phyloP scores from a whole-genome alignment of 805 yeast species.

The Candida tallmaniae region DNA sequence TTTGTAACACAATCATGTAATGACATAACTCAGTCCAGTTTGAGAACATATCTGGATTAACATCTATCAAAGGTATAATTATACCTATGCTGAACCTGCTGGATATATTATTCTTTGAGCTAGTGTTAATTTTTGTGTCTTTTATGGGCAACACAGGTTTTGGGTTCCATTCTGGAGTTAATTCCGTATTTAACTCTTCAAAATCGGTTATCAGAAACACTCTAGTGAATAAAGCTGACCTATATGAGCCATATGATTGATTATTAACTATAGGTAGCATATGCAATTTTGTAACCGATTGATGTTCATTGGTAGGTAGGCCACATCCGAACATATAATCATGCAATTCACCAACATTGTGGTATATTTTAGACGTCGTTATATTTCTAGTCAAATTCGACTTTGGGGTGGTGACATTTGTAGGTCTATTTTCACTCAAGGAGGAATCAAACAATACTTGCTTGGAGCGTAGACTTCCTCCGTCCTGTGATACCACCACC shows the following conservation, averaged over 20 bases:
- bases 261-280: conserved; percentile 39
- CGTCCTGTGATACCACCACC: conserved; percentile 48
- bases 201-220: conserved; percentile 37
- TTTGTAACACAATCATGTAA: conserved; percentile 36
- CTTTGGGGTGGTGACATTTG: conserved; percentile 4
- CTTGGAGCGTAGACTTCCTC: conserved; percentile 42
- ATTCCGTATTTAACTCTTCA: conserved; percentile 2
- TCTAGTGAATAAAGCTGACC: conserved; percentile 42
- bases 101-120: conserved; percentile 16
- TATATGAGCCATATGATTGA: conserved; percentile 24
- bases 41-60: conserved; percentile 35
- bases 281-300: conserved; percentile 44
- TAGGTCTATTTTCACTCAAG: conserved; percentile 1
- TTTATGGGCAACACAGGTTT: conserved; percentile 33
- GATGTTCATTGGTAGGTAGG: conserved; percentile 43
- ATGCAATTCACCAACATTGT: conserved; percentile 41
- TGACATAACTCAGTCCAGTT: conserved; percentile 47
- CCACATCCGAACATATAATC: conserved; percentile 58
- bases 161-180: conserved; percentile 34
- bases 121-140: conserved; percentile 14
- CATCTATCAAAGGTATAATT: conserved; percentile 41
- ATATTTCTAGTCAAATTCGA: conserved; percentile 9
- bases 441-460: conserved; percentile 47
- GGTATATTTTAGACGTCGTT: conserved; percentile 30
- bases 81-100: conserved; percentile 46